Evolutionary conservation across 352 stramenopile genomes (phyloP).

Genomic region (Phytophthora uliginosa): DNA sequence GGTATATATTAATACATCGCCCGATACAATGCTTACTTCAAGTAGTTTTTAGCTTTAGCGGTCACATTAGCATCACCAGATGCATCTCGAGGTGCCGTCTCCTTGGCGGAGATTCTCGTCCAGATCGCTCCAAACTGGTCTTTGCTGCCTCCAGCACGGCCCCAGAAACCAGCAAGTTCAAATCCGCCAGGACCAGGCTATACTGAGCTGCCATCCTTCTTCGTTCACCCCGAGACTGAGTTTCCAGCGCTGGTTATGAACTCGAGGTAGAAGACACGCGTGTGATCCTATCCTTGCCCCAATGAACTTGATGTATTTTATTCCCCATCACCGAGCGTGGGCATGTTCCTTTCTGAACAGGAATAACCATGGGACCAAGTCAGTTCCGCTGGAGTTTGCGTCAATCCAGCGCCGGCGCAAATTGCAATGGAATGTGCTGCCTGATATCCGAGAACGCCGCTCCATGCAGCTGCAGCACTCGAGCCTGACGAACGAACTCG

Average conservation of each 20-base stretch:
- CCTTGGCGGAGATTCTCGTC: constrained; percentile 14
- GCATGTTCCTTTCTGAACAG: neutral
- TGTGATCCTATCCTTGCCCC: constrained; percentile 20
- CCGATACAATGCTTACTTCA: too few species aligned
- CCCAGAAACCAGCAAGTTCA: constrained; percentile 17
- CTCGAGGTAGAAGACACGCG: constrained; percentile 21
- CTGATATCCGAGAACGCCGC: neutral
- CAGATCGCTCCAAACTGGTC: constrained; percentile 28
- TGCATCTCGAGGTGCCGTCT: too few species aligned
- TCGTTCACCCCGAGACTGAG: constrained; percentile 6
- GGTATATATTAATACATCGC: too few species aligned
- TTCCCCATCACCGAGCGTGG: neutral
- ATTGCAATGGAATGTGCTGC: neutral
- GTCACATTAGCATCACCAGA: too few species aligned
- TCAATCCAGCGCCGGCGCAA: neutral
- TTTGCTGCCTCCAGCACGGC: constrained; percentile 12
- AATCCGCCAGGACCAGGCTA: constrained; percentile 12
- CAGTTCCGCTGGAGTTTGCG: neutral
- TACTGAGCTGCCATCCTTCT: neutral
- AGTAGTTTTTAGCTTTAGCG: too few species aligned
- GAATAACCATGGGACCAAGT: neutral
- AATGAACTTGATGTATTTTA: constrained; percentile 11
- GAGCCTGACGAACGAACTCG: too few species aligned
- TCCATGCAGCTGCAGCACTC: too few species aligned
- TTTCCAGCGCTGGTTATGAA: constrained; percentile 15